Evolutionary conservation across 352 stramenopile species (phyloP).

Genomic region (Saprolegnia diclina): DNA sequence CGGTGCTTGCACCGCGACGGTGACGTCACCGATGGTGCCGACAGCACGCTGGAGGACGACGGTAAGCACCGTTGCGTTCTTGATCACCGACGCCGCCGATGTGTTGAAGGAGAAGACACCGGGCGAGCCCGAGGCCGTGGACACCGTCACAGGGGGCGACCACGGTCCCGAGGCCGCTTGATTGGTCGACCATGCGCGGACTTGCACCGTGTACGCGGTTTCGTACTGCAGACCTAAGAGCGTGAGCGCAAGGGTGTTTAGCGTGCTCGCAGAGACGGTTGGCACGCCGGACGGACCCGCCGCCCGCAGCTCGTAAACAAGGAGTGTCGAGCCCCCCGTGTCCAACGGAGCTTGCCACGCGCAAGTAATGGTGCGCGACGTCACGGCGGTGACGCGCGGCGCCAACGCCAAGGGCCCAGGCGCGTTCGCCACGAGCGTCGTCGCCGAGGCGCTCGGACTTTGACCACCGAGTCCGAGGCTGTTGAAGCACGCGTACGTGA

Average conservation of each 20-base stretch:
- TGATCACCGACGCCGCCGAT: slow-evolving; percentile 30
- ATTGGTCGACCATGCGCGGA: slow-evolving; percentile 35
- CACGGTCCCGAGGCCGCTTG: slow-evolving; percentile 32
- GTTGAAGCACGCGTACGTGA: slow-evolving; percentile 43
- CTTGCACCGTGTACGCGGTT: slow-evolving; percentile 36
- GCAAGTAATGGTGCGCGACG: slow-evolving; percentile 30
- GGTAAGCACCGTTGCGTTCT: slow-evolving; percentile 38
- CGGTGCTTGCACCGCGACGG: slow-evolving; percentile 13
- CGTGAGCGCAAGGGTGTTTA: background rate
- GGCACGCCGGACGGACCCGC: background rate
- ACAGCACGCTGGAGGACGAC: slow-evolving; percentile 38
- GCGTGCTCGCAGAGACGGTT: slow-evolving; percentile 16
- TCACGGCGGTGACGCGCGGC: background rate
- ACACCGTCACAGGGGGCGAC: slow-evolving; percentile 30
- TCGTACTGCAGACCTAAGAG: slow-evolving; percentile 33
- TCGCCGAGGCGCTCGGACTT: slow-evolving; percentile 32
- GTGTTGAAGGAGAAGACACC: slow-evolving; percentile 45
- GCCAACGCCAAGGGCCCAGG: background rate
- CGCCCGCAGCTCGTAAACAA: slow-evolving; percentile 37
- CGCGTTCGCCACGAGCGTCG: slow-evolving; percentile 18
- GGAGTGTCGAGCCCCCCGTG: slow-evolving; percentile 35
- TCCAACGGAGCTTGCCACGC: slow-evolving; percentile 38
- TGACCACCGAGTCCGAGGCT: slow-evolving; percentile 32
- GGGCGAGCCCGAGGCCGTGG: slow-evolving; percentile 47
- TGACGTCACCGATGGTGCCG: slow-evolving; percentile 43